Evolutionary conservation across 2,329 filamentous ascomycete species (phyloP).

Genomic region (Ambrosiella beaveri): DNA sequence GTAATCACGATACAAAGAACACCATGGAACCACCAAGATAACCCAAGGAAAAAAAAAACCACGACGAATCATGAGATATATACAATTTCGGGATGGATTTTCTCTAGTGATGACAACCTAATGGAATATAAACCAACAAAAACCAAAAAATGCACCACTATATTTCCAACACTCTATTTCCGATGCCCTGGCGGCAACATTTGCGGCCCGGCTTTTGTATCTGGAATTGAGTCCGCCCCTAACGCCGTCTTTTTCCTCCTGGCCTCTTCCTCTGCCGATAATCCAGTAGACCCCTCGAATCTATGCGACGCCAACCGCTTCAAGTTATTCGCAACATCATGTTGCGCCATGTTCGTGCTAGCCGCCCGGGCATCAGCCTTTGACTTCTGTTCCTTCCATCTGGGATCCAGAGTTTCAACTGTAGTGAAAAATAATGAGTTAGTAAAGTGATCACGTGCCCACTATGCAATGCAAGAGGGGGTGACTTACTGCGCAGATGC

Average conservation of each 20-base stretch:
- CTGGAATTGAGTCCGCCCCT: slow-evolving; percentile 8
- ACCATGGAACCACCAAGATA: too few relatives aligned
- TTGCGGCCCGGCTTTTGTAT: slow-evolving; percentile 6
- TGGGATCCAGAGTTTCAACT: slow-evolving; percentile 84
- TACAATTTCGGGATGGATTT: too few relatives aligned
- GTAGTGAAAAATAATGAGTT: slow-evolving; percentile 11
- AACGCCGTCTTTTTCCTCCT: slow-evolving; percentile 53
- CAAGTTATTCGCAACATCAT: slow-evolving; percentile 80
- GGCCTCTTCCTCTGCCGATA: slow-evolving; percentile 56
- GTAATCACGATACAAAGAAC: too few relatives aligned
- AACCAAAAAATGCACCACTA: too few relatives aligned
- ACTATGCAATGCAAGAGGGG: too few relatives aligned
- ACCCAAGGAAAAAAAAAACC: too few relatives aligned
- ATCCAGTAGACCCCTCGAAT: slow-evolving; percentile 57
- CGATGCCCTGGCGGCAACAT: slow-evolving; percentile 4
- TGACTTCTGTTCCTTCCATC: slow-evolving; percentile 89
- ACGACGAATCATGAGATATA: too few relatives aligned
- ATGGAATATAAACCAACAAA: too few relatives aligned
- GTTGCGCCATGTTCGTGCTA: slow-evolving; percentile 71
- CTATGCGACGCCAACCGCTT: slow-evolving; percentile 87
- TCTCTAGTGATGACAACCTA: too few relatives aligned
- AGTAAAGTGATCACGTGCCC: too few relatives aligned
- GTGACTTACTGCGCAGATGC: slow-evolving; percentile 63
- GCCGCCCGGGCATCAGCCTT: slow-evolving; percentile 72
- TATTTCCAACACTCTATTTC: background rate